Evolutionary conservation across 1,139 yeast species (phyloP).

Genomic region (Blastobotrys elegans): DNA sequence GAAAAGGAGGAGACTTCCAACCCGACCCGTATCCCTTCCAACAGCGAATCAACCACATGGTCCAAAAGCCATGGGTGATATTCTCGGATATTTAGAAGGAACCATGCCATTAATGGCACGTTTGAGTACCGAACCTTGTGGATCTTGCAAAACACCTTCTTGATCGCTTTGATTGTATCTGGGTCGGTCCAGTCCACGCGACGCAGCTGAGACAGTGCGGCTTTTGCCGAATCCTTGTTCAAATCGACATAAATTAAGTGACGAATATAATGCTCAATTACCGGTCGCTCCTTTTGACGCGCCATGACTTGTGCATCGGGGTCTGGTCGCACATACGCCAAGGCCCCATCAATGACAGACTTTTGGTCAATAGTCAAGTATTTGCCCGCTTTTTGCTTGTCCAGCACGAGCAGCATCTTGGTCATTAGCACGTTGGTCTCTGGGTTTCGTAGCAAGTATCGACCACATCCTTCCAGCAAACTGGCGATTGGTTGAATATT

Average conservation of each 20-base stretch:
- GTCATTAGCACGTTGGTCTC: slow-evolving; percentile 58
- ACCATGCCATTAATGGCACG: slow-evolving; percentile 46
- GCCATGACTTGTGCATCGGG: slow-evolving; percentile 27
- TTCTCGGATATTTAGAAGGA: slow-evolving; percentile 40
- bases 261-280: slow-evolving; percentile 33
- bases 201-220: slow-evolving; percentile 40
- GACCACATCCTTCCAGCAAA: slow-evolving; percentile 71
- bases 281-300: slow-evolving; percentile 28
- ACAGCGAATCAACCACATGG: slow-evolving; percentile 54
- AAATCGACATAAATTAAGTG: slow-evolving; percentile 45
- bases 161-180: slow-evolving; percentile 40
- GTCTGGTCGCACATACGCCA: slow-evolving; percentile 61
- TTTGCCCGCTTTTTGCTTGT: slow-evolving; percentile 46
- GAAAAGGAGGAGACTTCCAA: slow-evolving; percentile 62
- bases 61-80: slow-evolving; percentile 41
- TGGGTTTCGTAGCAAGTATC: slow-evolving; percentile 56
- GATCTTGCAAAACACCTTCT: slow-evolving; percentile 55
- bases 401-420: slow-evolving; percentile 57
- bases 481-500: slow-evolving; percentile 32
- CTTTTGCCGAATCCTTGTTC: slow-evolving; percentile 34
- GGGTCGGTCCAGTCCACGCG: slow-evolving; percentile 47
- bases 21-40: slow-evolving; percentile 62
- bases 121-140: slow-evolving; percentile 58
- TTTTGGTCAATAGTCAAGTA: slow-evolving; percentile 52
- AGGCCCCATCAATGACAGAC: slow-evolving; percentile 55